Percentiles rank a stretch among this genome's conserved stretches.
Conservation (phyloP, 352 stramenopile species). For the Peronospora tabacina region DNA sequence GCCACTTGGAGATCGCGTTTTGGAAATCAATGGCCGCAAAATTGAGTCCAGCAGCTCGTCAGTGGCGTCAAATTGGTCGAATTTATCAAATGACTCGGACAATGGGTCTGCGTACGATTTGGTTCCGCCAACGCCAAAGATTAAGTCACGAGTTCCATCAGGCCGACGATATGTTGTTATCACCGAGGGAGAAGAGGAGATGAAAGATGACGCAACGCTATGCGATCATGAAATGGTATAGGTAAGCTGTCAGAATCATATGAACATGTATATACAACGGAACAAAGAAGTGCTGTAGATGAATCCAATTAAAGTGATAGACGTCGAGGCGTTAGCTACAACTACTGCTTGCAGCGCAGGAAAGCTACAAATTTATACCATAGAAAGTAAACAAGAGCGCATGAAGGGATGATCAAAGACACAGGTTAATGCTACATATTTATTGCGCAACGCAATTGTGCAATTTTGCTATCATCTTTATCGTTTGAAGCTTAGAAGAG, state of each 20-base stretch:
- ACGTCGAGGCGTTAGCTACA: no score
- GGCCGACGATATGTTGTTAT: constrained; percentile 17
- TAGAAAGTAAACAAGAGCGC: no score
- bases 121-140: constrained; percentile 25
- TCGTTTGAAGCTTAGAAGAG: no score
- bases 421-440: no score
- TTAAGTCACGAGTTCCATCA: constrained; percentile 5
- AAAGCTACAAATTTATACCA: no score
- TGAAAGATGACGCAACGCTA: constrained; percentile 23
- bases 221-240: constrained; percentile 24
- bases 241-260: constrained; percentile 5
- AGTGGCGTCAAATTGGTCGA: constrained; percentile 7
- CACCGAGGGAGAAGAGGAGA: constrained; percentile 33
- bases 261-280: constrained; percentile 13
- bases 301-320: neutral
- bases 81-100: constrained; percentile 18
- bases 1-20: constrained; percentile 39
- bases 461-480: no score
- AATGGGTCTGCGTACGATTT: constrained; percentile 29
- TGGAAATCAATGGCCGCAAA: constrained; percentile 37
- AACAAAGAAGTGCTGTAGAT: constrained; percentile 4
- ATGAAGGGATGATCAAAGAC: no score
- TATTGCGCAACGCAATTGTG: no score
- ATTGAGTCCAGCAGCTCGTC: constrained; percentile 19
- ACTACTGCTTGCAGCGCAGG: no score